Base-by-base conservation (phyloP, 2,329 filamentous ascomycete genomes). In the Raffaelea arxii region DNA sequence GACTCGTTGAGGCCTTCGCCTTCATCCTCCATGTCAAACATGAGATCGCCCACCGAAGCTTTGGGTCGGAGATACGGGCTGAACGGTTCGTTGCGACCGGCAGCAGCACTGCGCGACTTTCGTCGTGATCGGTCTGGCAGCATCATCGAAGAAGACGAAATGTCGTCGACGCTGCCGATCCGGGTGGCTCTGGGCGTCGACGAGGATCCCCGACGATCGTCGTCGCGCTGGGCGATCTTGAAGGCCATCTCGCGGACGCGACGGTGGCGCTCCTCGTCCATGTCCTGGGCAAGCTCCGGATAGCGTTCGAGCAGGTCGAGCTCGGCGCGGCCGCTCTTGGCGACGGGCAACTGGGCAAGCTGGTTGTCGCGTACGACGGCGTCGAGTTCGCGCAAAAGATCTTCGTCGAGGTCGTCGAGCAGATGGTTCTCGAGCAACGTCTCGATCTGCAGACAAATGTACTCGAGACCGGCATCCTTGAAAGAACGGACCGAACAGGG, bases 11-110 rank as follows among this genome's bases (percentile, higher is more conserved):
- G n/a, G n/a, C n/a, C 38, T 19, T n/a, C 44, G 5, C 72, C 74
- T 38, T 89, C 87, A 32, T 94, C 89, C 49, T 95, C 91, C 89
- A 96, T 96, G 53, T 87, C 80, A 59, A 96, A 96, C 62, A 95
- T 94, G 46, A 96, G 72, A 55, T 96, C 90, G 32, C 73, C 74
- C 1, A 74, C 69, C 0, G 84, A 90, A 19, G 73, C 74, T 56
- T 80, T 88, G 1, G 83, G 73, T 46, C 78, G 81, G 39, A 92
- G 68, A 18, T 67, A 71, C 1, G 88, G 87, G 47, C 80, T 86
- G 44, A 76, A 72, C 0, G 73, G 70, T 50, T 79, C 78, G 51
- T 80, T 80, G 14, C 63, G 67, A 19, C 57, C 57, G 6, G 55
- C 55, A 16, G 67, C 67, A 47, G 69, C 75, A 44, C 65, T 66